Base-by-base conservation (phyloP, 768 basidiomycete species). In the Termitomyces sp. region DNA sequence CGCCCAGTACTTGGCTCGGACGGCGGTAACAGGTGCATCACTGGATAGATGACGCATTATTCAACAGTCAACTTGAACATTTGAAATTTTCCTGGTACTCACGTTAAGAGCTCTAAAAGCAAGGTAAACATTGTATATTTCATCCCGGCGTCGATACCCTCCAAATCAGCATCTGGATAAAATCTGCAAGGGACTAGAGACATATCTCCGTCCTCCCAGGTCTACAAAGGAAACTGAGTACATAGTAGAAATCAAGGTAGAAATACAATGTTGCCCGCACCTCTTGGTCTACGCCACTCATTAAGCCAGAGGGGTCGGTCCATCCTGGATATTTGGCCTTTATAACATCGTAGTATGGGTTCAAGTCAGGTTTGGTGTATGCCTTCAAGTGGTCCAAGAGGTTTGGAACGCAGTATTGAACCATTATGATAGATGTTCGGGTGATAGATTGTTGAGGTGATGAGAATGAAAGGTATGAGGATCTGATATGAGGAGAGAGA, bases 21-120 rank as follows among this genome's bases (percentile, higher is more conserved):
- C 44, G 2, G 35, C 25, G 36, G 54, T 45, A 13, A 49, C 54
- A 23, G 54, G 54, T 32, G 54, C 38, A 45, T 56, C 54, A 23
- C 54, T 56, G n/a, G 9, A 22, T 20, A 12, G 32, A 18, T 40
- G 22, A n/a, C n/a, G n/a, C n/a, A n/a, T 23, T n/a, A 9, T 4
- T 3, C 29, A 29, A 29, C 29, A 29, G 3, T 3, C 18, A 23
- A 29, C 10, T 32, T 18, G 3, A 39, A 29, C 29, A 3, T 9
- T 15, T n/a, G n/a, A n/a, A n/a, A 39, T 5, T 15, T 44, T 29
- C 22, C 41, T 54, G 50, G 5, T 5, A 18, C 54, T 40, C 54
- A 56, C 54, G 54, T 56, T 27, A 51, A 27, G 15, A 50, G 49
- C 42, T 56, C 54, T 33, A 56, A 15, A 49, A 56, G 50, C 27